These are phyloP conservation scores for Clathrospora elynae DNA, from an alignment of 2,329 filamentous ascomycete species.

Conservation along the genomic window DNA sequence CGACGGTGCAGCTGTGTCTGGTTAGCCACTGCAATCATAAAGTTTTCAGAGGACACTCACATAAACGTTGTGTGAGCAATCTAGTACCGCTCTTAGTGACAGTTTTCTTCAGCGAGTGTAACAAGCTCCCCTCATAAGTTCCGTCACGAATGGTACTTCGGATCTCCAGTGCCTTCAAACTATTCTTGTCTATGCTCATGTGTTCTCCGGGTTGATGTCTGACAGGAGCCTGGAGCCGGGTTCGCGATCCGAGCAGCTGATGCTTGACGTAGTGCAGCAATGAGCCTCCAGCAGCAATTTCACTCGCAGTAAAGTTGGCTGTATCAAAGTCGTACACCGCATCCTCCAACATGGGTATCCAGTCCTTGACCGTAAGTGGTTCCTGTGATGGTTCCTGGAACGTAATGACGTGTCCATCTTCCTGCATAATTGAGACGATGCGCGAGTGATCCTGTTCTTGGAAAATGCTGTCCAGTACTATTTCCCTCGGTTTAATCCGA, in stretches of 20 bases:
- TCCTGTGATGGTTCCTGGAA: conserved; percentile 62
- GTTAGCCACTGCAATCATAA: conserved; percentile 5
- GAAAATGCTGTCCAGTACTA: conserved; percentile 68
- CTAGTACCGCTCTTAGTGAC: conserved; percentile 90
- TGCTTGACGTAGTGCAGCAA: conserved; percentile 84
- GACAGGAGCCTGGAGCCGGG: conserved; percentile 82
- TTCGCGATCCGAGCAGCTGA: conserved; percentile 74
- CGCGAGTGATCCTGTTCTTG: conserved; percentile 63
- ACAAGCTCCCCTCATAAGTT: conserved; percentile 76
- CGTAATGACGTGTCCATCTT: conserved; percentile 77
- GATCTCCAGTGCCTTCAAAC: conserved; percentile 85
- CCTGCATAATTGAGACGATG: conserved; percentile 70
- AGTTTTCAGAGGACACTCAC: conserved; percentile 50
- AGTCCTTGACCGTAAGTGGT: conserved; percentile 63
- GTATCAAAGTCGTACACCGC: conserved; percentile 62
- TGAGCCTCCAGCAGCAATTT: conserved; percentile 76
- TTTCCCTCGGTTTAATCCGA: conserved; percentile 81
- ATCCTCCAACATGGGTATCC: conserved; percentile 78
- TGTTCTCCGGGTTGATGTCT: conserved; percentile 75
- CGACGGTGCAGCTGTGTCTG: conserved; percentile 70
- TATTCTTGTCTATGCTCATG: conserved; percentile 92
- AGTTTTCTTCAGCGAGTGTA: conserved; percentile 88
- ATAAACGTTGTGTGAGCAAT: conserved; percentile 82
- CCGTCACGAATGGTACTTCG: conserved; percentile 83
- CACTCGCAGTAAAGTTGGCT: conserved; percentile 66